Evolutionary conservation across 2,329 filamentous ascomycete genomes (phyloP), one percentile per base, ranked within the genome.

Genomic region (Monosporascus sp.): DNA sequence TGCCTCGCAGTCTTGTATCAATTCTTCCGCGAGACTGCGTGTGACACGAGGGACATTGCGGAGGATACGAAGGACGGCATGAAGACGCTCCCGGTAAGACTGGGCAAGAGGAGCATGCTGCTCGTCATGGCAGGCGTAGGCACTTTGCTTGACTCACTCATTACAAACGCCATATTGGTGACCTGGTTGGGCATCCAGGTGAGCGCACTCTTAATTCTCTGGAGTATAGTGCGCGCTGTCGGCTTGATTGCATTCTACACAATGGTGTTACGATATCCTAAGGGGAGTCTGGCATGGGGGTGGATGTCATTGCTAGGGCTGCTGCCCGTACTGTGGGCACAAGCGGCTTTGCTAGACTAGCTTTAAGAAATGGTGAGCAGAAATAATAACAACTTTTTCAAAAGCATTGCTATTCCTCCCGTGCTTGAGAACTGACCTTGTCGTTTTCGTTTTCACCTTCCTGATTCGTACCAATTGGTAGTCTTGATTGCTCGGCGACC

Each of bases 341-440:
- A 43, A 16, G 19, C 40, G 22, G 19, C 40, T 43, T 20, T 43
- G 40, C 40, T 43, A 22, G 40, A 43, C 4, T 24, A 43, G 19
- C 19, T 35, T 63, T 58, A 62, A 53, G 43, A 59, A 56, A n/a
- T 57, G 61, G 14, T 54, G 48, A 17, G 14, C 52, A 44, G 27
- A 45, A 45, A 56, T 58, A 41, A 51, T 58, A 46, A 59, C n/a
- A 11, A 1, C 14, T 14, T 20, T 20, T 24, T 24, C 2, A 6
- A 14, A 19, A 14, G n/a, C 20, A 20, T 11, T 43, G 7, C 19
- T 43, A 19, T 20, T 19, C 19, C 19, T 20, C 14, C 9, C 31
- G 4, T 35, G 31, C 31, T 35, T 14, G 31, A 2, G 31, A 35
- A 35, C 11, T 14, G 31, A 14, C 4, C 9, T 14, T 35, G 5